Percentiles rank a stretch among this genome's conserved stretches.
phyloP scores from a whole-genome alignment of 2,329 filamentous ascomycete genomes.

The Aspergillus pseudoglaucus region DNA sequence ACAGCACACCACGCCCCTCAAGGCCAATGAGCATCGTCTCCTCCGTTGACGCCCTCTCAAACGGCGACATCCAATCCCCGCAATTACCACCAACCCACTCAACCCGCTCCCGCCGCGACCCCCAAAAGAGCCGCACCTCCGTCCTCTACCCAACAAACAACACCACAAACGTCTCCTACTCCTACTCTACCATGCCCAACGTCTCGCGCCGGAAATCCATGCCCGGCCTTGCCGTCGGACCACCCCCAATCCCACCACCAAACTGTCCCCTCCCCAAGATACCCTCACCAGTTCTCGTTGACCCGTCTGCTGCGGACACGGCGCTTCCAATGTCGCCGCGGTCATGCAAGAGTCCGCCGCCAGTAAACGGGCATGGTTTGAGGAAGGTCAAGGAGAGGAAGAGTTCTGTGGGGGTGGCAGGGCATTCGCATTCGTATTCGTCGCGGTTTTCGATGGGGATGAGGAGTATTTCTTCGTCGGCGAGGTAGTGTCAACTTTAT shows the following conservation, averaged over 20 bases:
- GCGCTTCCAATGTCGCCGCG: no score
- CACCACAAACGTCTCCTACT: background rate
- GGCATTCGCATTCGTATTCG: background rate
- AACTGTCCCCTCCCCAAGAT: conserved; percentile 29
- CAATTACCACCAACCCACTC: conserved; percentile 2
- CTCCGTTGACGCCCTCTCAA: conserved; percentile 3
- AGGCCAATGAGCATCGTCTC: conserved; percentile 13
- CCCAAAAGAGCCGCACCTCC: conserved; percentile 11
- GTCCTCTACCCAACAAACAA: conserved; percentile 4
- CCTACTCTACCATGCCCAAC: conserved; percentile 5
- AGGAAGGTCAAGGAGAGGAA: background rate
- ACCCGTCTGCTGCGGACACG: background rate
- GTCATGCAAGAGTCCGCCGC: no score
- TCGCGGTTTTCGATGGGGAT: background rate
- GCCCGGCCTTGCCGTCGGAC: conserved; percentile 24
- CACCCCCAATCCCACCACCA: conserved; percentile 26
- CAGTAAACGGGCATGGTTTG: background rate
- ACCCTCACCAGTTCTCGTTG: conserved; percentile 13
- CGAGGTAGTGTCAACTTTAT: background rate
- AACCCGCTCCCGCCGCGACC: conserved; percentile 3
- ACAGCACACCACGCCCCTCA: conserved; percentile 7
- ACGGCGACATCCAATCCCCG: conserved; percentile 8
- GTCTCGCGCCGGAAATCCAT: conserved; percentile 28
- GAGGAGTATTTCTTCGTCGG: background rate
- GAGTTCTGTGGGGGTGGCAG: background rate